Base-by-base conservation (phyloP, 1,139 yeast species). In the Yamadazyma sp. region DNA sequence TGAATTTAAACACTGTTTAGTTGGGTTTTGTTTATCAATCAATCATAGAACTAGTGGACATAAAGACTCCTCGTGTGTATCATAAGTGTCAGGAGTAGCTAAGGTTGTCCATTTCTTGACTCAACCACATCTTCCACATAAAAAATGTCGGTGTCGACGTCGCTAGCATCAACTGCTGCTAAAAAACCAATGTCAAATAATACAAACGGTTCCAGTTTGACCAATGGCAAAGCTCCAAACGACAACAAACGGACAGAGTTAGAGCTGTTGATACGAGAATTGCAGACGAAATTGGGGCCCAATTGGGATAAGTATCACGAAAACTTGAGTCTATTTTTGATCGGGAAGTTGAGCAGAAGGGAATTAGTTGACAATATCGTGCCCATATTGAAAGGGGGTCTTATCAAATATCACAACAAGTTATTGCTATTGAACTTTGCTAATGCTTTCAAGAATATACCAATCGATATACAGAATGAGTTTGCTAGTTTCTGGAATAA, bases 291-390 rank as follows among this genome's bases (percentile, higher is more conserved):
- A 43, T 61, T 91, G 42, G 97, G 97, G 0, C 66, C 70, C 42
- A 75, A 79, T 45, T 91, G 98, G 98, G 92, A 85, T 49, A 77
- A 77, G 44, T 91, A 91, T 60, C 92, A 95, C 48, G 87, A 83
- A 45, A 74, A 87, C 6, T 73, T 91, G 28, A 81, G 94, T 44
- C 66, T 78, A 39, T 91, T 87, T 51, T 70, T 91, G 29, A 76
- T 87, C 37, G 96, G 96, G 4, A 83, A 82, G 55, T 66, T 89
- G 17, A 85, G 96, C 5, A 73, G 96, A 44, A 62, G 64, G 25
- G 98, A 92, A 60, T 71, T 91, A 45, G 79, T 81, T 42, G 65
- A 65, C 12, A 77, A 66, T 26, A 69, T 87, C 17, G 65, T 67
- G 17, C 77, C 78, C 8, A 66, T 85, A 22, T 62, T 87, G 32